These are phyloP conservation scores for Aspergillus amoenus DNA, from an alignment of 2,329 filamentous ascomycete genomes.

Conservation along the genomic window DNA sequence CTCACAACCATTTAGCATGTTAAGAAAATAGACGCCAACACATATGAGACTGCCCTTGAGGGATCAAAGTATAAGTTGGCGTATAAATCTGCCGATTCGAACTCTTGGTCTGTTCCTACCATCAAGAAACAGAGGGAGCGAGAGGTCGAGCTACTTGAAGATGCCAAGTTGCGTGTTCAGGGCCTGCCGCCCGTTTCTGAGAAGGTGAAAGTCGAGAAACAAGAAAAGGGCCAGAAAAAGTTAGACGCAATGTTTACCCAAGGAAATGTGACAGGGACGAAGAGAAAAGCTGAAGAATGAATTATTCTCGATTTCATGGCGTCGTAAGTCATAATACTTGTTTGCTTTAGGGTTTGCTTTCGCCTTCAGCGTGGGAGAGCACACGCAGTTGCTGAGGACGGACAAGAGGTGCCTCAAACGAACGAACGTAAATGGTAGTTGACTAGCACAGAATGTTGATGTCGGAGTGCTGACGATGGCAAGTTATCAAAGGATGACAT, in stretches of 20 bases:
- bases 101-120: constrained; percentile 36
- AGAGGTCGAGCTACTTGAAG: constrained; percentile 34
- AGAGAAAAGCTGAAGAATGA: constrained; percentile 18
- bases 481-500: constrained; percentile 24
- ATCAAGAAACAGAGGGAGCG: constrained; percentile 35
- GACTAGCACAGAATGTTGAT: background rate
- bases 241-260: constrained; percentile 29
- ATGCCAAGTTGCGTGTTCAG: constrained; percentile 32
- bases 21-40: constrained; percentile 36
- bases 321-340: background rate
- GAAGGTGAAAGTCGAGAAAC: constrained; percentile 31
- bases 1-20: constrained; percentile 26
- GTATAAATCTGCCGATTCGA: constrained; percentile 29
- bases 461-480: background rate
- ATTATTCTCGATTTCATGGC: background rate
- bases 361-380: background rate
- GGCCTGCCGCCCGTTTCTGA: constrained; percentile 36
- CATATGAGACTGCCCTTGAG: constrained; percentile 34
- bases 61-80: constrained; percentile 39
- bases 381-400: background rate
- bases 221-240: constrained; percentile 33
- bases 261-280: constrained; percentile 15
- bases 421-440: background rate
- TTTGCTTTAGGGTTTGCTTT: background rate
- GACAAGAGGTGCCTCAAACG: background rate